Evolutionary conservation across 345 rosid species (phyloP).

Genomic region (Reutealis trisperma): DNA sequence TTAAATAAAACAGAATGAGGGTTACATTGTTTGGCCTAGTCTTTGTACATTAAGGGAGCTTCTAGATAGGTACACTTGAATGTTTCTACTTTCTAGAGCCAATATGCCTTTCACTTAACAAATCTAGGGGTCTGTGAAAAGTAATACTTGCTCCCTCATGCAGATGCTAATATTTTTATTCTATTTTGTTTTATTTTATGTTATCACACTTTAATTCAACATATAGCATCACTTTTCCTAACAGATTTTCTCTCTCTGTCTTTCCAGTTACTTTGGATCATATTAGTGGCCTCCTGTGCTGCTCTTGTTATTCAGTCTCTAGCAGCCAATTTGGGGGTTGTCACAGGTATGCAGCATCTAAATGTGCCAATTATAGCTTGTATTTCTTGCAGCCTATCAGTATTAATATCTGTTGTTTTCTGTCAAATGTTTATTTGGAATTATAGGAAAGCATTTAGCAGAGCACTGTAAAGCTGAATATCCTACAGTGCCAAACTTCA

Average conservation of each 20-base stretch:
- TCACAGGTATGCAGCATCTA: constrained; percentile 55
- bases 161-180: background rate
- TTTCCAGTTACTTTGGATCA: constrained; percentile 88
- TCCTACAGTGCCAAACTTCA: constrained; percentile 70
- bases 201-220: background rate
- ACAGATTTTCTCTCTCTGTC: constrained; percentile 4
- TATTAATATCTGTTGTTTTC: constrained; percentile 3
- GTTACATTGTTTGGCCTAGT: background rate
- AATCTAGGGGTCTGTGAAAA: background rate
- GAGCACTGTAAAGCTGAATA: constrained; percentile 88
- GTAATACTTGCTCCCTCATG: background rate
- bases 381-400: background rate
- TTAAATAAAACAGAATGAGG: background rate
- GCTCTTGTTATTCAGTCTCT: constrained; percentile 88
- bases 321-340: constrained; percentile 96
- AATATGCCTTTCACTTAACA: background rate
- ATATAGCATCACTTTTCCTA: background rate
- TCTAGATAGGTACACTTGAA: background rate
- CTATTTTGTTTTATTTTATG: background rate
- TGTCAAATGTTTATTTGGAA: constrained; percentile 4
- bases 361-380: background rate
- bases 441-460: constrained; percentile 84
- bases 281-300: constrained; percentile 88
- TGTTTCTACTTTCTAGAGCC: background rate
- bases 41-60: background rate